Conservation (phyloP, 2,329 filamentous ascomycete genomes). For the Tolypocladium tundrense region DNA sequence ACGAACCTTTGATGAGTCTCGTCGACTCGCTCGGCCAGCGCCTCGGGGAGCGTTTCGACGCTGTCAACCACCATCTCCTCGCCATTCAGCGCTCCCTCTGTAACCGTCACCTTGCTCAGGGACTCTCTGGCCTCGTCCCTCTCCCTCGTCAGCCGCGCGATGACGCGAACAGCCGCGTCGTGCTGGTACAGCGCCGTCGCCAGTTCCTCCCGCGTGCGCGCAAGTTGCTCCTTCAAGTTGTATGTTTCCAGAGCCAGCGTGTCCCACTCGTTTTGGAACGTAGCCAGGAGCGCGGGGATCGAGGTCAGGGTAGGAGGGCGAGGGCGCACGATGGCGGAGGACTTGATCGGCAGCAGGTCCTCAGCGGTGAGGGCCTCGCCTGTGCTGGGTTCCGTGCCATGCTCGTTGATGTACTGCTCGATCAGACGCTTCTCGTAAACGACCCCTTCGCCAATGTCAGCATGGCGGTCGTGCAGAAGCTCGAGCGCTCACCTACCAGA, state of each 20-base stretch:
- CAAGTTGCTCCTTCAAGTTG: conserved; percentile 78
- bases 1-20: conserved; percentile 70
- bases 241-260: conserved; percentile 84
- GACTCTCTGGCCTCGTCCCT: conserved; percentile 87
- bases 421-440: conserved; percentile 94
- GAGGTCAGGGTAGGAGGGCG: conserved; percentile 90
- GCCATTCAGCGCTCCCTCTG: conserved; percentile 44
- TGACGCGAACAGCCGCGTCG: conserved; percentile 91
- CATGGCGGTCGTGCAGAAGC: background rate
- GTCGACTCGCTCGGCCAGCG: conserved; percentile 63
- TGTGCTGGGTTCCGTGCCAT: conserved; percentile 85
- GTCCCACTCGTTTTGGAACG: conserved; percentile 99
- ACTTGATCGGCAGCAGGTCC: conserved; percentile 81
- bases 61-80: conserved; percentile 90
- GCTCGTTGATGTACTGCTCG: conserved; percentile 86
- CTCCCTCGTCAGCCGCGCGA: conserved; percentile 82
- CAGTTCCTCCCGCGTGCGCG: conserved; percentile 85
- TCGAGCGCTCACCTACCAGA: conserved; percentile 52
- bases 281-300: conserved; percentile 84
- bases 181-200: conserved; percentile 92
- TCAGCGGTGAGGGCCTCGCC: conserved; percentile 74
- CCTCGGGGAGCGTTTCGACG: conserved; percentile 61
- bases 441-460: conserved; percentile 44
- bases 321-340: conserved; percentile 72
- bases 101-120: conserved; percentile 73